Percentiles rank a stretch among this genome's conserved stretches.
Conservation (phyloP, 345 rosid species). For the Lepidium aucheri region DNA sequence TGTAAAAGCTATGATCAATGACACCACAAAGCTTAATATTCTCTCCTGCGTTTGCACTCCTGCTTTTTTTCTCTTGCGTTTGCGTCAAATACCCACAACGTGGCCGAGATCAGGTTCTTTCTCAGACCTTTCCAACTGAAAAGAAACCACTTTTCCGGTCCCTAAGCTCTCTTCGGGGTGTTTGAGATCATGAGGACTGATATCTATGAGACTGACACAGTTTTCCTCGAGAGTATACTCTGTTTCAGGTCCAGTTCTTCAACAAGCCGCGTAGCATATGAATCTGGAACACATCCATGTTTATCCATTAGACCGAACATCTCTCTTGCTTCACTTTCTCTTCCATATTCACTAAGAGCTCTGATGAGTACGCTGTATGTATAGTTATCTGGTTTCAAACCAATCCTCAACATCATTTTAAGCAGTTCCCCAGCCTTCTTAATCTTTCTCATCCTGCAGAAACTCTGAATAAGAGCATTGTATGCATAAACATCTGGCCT, state of each 20-base stretch:
- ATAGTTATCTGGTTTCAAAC: constrained; percentile 58
- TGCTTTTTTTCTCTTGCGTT: background rate
- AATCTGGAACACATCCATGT: constrained; percentile 54
- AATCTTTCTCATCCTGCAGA: constrained; percentile 45
- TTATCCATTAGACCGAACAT: constrained; percentile 48
- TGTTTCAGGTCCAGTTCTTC: constrained; percentile 22
- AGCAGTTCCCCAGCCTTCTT: constrained; percentile 54
- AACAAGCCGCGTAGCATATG: constrained; percentile 41
- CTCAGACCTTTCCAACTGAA: background rate
- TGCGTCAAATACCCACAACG: background rate
- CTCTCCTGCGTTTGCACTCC: background rate
- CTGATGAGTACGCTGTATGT: constrained; percentile 50
- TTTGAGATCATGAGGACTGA: background rate
- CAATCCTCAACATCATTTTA: constrained; percentile 40
- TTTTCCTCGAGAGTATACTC: constrained; percentile 3
- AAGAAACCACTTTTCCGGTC: background rate
- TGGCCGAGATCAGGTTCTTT: background rate
- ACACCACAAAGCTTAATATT: constrained; percentile 2
- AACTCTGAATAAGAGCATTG: constrained; percentile 58
- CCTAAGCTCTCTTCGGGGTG: background rate
- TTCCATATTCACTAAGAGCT: constrained; percentile 46
- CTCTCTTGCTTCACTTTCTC: constrained; percentile 52
- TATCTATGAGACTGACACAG: constrained; percentile 13
- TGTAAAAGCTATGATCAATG: constrained; percentile 1
- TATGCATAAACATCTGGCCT: constrained; percentile 53